Base-by-base conservation (phyloP, 805 yeast species). In the Lachancea dasiensis region DNA sequence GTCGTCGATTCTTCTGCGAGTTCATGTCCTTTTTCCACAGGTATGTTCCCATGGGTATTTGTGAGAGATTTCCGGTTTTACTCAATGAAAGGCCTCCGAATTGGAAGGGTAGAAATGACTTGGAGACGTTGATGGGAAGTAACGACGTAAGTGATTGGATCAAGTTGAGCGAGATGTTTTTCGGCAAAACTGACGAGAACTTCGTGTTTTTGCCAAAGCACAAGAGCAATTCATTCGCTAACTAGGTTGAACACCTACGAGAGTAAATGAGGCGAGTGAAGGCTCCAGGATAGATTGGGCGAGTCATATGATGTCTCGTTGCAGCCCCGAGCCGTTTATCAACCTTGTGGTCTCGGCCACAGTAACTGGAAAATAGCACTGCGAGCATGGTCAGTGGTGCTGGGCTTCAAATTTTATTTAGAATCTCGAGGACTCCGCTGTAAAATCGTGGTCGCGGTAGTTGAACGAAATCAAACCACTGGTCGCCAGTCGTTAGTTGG, bases 91-190 rank as follows among this genome's bases (percentile, higher is more conserved):
- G 98, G 58, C 96, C 98, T 19, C 95, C 94, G 23, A 70, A 76
- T 43, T 92, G 96, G 95, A 74, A 64, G 50, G 98, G 97, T 6
- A 76, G 99, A 65, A 78, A 84, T 57, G 97, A 90, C 43, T 62
- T 90, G 52, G 99, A 92, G 63, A 87, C 96, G 0, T 68, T 86
- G 52, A 68, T 92, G 48, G 97, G 89, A 1, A 79, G 92, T 31
- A 67, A 77, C 3, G 94, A 90, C 63, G 86, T 80, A 63, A 74
- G 72, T 52, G 98, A 92, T 62, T 92, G 99, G 98, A 84, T 92
- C 58, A 92, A 89, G 63, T 76, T 92, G 48, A 76, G 95, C 13
- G 98, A 92, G 61, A 77, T 89, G 94, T 90, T 90, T 57, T 71
- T 90, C 48, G 99, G 98, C 15, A 86, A 86, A 40, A 84, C 81